Conservation (phyloP, 495 filamentous ascomycete species). For the Penicillium steckii region DNA sequence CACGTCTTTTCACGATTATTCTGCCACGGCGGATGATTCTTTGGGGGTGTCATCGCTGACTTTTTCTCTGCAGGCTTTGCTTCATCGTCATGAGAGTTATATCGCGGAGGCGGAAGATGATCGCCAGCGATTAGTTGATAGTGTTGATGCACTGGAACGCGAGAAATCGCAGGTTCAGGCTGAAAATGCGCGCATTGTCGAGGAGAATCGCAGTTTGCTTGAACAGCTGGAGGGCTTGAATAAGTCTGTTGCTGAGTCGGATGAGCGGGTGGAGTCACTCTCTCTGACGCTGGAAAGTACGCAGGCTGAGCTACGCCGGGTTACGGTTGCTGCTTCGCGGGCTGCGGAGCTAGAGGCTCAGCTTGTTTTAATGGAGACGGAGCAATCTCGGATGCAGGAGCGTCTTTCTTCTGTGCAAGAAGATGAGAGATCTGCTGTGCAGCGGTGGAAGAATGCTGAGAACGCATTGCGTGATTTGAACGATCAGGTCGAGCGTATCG, state of each 20-base stretch:
- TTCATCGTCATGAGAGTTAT: conserved; percentile 89
- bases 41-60: conserved; percentile 54
- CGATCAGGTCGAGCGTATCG: conserved; percentile 86
- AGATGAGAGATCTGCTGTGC: conserved; percentile 70
- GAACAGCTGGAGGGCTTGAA: conserved; percentile 84
- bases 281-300: conserved; percentile 72
- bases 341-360: conserved; percentile 78
- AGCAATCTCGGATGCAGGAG: conserved; percentile 70
- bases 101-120: conserved; percentile 87
- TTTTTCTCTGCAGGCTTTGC: conserved; percentile 78
- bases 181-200: conserved; percentile 67
- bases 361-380: conserved; percentile 71
- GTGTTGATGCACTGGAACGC: conserved; percentile 71
- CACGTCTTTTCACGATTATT: conserved; percentile 18
- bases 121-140: conserved; percentile 63
- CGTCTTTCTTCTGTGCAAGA: conserved; percentile 63
- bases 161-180: conserved; percentile 74
- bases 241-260: conserved; percentile 67
- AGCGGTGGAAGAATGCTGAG: conserved; percentile 83
- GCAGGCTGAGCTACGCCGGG: conserved; percentile 68
- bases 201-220: conserved; percentile 76
- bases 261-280: conserved; percentile 68
- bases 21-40: conserved; percentile 17
- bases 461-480: conserved; percentile 67
- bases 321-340: conserved; percentile 69